Evolutionary conservation across 2,329 filamentous ascomycete genomes (phyloP), one percentile per base, ranked within the genome.

Genomic region (Chaetoscypha palmicola): DNA sequence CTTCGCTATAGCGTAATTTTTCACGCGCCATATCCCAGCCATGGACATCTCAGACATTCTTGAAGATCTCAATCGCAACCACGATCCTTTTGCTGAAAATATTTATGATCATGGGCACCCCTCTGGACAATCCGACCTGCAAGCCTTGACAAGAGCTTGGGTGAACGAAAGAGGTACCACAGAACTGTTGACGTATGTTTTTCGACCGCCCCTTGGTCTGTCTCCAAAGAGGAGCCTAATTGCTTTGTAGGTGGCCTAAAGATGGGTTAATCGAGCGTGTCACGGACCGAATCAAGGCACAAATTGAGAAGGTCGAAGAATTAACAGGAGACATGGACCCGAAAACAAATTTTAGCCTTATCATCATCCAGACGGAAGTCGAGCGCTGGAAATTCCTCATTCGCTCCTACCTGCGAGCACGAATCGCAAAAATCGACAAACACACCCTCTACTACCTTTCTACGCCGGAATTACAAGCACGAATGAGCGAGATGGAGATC

Each of bases 341-440:
- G 36, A 89, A 86, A 64, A 83, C 86, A 52, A 97, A 95, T 63
- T 95, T 98, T 64, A 80, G 81, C 49, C 81, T 97, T 59, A 95
- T 96, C 38, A 84, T 98, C 50, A 81, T 96, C 43, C 92, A 98
- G 70, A 97, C 94, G 5, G 92, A 98, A 68, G 77, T 98, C 43
- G 90, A 96, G 64, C 76, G 92, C 35, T 94, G 86, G 67, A 95
- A 95, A 68, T 98, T 89, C 60, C 73, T 98, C 17, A 77, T 97
- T 14, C 76, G 92, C 84, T 85, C 52, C 83, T 91, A 40, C 53
- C 66, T 98, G 44, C 76, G 94, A 41, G 81, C 86, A 8, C 76
- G 92, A n/a, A 81, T 97, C 45, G 79, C 86, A 42, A 97, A 98
- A 76, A 86, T 94, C 55, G 86, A 92, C 66, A 77, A 77, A 55